These are phyloP conservation scores for Macrolepiota albuminosa DNA, from an alignment of 768 basidiomycete genomes.

Conservation along the genomic window DNA sequence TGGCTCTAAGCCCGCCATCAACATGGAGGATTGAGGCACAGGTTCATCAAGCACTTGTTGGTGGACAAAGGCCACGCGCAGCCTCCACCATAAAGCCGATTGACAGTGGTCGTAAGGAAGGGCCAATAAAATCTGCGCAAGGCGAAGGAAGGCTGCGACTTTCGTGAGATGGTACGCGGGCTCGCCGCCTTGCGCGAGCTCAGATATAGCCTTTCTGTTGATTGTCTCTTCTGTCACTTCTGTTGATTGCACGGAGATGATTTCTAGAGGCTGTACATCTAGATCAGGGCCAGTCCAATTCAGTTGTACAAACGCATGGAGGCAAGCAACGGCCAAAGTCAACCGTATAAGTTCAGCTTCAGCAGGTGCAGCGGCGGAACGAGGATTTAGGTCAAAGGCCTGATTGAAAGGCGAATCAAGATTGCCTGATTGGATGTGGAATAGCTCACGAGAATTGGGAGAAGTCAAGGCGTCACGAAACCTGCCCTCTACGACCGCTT, in stretches of 20 bases:
- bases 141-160: slow-evolving; percentile 62
- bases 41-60: slow-evolving; percentile 83
- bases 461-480: slow-evolving; percentile 52
- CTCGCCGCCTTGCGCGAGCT: slow-evolving; percentile 84
- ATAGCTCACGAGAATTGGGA: slow-evolving; percentile 34
- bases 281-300: slow-evolving; percentile 98
- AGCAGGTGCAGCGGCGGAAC: slow-evolving; percentile 17
- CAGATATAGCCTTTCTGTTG: slow-evolving; percentile 61
- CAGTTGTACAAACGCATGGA: slow-evolving; percentile 86
- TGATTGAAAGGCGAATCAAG: slow-evolving; percentile 30
- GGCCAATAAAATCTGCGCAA: slow-evolving; percentile 68
- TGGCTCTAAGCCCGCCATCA: slow-evolving; percentile 36
- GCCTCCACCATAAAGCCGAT: slow-evolving; percentile 74
- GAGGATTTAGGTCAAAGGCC: slow-evolving; percentile 26
- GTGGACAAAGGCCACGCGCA: slow-evolving; percentile 71
- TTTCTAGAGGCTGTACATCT: slow-evolving; percentile 45
- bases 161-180: slow-evolving; percentile 91
- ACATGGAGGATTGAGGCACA: slow-evolving; percentile 47
- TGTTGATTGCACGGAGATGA: slow-evolving; percentile 26
- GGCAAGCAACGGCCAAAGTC: slow-evolving; percentile 66
- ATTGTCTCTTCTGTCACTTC: slow-evolving; percentile 44
- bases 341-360: slow-evolving; percentile 53
- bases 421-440: slow-evolving; percentile 25
- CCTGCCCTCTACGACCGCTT: slow-evolving; percentile 53
- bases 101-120: slow-evolving; percentile 42